Percentiles rank a stretch among this genome's conserved stretches.
These are phyloP conservation scores for Leptosphaerulina australis DNA, from an alignment of 2,329 filamentous ascomycete genomes.

Conservation along the genomic window DNA sequence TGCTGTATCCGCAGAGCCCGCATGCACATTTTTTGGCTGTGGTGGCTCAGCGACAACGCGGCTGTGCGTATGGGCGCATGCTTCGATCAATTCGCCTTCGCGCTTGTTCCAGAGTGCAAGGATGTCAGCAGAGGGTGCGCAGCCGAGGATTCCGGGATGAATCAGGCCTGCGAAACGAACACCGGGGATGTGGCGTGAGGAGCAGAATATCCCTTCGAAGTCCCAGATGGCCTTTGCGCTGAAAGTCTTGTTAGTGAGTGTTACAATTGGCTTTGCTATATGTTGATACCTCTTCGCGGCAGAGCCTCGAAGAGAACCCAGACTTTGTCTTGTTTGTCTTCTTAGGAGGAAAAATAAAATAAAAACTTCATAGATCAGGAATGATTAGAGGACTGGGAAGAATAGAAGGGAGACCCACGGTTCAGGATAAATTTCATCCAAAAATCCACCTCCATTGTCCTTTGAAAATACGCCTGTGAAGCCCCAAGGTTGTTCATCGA, in stretches of 20 bases:
- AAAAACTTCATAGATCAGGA: too few relatives aligned
- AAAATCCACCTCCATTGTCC: slow-evolving; percentile 83
- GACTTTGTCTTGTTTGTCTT: too few relatives aligned
- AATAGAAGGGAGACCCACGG: slow-evolving; percentile 63
- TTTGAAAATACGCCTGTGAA: slow-evolving; percentile 84
- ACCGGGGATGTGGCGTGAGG: slow-evolving; percentile 73
- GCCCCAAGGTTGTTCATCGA: slow-evolving; percentile 85
- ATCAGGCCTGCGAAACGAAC: slow-evolving; percentile 89
- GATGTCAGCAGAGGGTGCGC: slow-evolving; percentile 79
- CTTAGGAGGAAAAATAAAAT: not conserved
- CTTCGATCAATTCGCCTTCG: slow-evolving; percentile 77
- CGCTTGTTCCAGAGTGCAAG: slow-evolving; percentile 83
- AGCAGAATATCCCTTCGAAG: slow-evolving; percentile 79
- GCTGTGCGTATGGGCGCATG: slow-evolving; percentile 64
- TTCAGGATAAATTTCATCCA: slow-evolving; percentile 85
- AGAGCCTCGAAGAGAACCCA: too few relatives aligned
- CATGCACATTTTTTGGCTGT: slow-evolving; percentile 72
- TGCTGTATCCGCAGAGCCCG: slow-evolving; percentile 65
- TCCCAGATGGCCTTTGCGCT: slow-evolving; percentile 79
- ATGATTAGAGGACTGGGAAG: too few relatives aligned
- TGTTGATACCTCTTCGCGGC: not conserved
- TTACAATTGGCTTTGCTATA: not conserved
- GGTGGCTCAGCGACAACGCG: slow-evolving; percentile 80
- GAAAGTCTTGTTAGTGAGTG: not conserved
- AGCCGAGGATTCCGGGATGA: slow-evolving; percentile 89